Conservation (phyloP, 225 moss, liverwort and hornwort genomes). For the Physcomitrium patens region DNA sequence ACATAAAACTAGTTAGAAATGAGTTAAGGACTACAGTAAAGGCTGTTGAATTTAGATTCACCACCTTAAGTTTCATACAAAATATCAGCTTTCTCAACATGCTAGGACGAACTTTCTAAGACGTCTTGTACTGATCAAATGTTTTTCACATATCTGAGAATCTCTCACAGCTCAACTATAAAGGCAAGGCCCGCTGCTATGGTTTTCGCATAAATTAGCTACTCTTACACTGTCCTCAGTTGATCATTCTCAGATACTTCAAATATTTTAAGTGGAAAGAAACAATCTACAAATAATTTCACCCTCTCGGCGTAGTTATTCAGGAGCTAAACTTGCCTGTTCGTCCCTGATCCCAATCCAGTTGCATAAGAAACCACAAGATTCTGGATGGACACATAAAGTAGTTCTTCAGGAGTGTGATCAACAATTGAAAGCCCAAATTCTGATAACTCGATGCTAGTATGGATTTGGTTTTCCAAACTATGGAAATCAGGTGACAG, state of each 20-base stretch:
- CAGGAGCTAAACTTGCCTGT: slow-evolving; percentile 51
- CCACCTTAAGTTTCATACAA: slow-evolving; percentile 7
- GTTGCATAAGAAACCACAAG: slow-evolving; percentile 87
- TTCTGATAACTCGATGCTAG: slow-evolving; percentile 83
- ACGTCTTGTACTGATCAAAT: not conserved
- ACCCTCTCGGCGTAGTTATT: not conserved
- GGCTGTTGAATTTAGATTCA: slow-evolving; percentile 1
- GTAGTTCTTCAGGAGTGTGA: slow-evolving; percentile 95
- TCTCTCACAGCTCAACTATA: too few species aligned
- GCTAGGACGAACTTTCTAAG: slow-evolving; percentile 10
- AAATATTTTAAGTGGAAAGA: not conserved
- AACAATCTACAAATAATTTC: not conserved
- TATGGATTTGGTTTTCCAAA: slow-evolving; percentile 86
- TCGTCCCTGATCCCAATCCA: slow-evolving; percentile 90
- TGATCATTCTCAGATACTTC: not conserved
- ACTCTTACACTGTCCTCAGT: not conserved
- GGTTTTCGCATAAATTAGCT: not conserved
- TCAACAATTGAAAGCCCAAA: slow-evolving; percentile 95
- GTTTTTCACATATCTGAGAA: not conserved
- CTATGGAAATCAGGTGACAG: slow-evolving; percentile 45
- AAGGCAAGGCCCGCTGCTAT: not conserved
- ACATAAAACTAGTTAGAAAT: slow-evolving; percentile 15
- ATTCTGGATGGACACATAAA: slow-evolving; percentile 89
- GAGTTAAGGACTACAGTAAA: slow-evolving; percentile 10
- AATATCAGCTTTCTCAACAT: not conserved